Base-by-base conservation (phyloP, 371 early-diverging fungal genomes). In the Rhizopus microsporus region DNA sequence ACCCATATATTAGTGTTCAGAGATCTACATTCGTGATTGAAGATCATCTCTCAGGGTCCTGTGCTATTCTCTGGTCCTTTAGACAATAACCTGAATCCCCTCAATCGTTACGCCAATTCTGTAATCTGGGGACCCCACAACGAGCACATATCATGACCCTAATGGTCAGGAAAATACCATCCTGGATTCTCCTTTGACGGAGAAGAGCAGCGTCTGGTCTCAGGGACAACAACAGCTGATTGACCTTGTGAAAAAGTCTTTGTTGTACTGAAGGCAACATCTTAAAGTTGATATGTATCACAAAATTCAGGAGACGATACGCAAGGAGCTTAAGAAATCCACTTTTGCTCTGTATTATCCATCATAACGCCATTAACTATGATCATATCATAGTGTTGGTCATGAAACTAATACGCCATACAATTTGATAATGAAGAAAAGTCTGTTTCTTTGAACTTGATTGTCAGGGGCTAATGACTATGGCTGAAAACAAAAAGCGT, bases 221-320 rank as follows among this genome's bases (percentile, higher is more conserved):
- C 86, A 93, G 42, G 97, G 97, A 4, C 91, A 96, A 61, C 80
- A 90, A 16, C 96, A 96, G 72, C 73, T 96, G 65, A 86, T 96
- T 65, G 86, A 89, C 12, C 69, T 95, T 40, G 71, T 95, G 38
- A 84, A 86, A 61, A 82, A 82, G 46, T 80, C 89, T 16, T 64
- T 82, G 46, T 78, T 90, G 54, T 89, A 94, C 37, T 79, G 95
- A 34, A 94, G 65, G 90, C 94, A 0, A 93, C 94, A 0, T 83
- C 93, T 0, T 85, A 94, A 94, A 60, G 72, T 84, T 56, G 83
- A 82, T 23, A 86, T 91, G 2, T 92, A 93, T 54, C 77, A 84
- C 37, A 64, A 80, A 65, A 91, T 94, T 59, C 93, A 92, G 59
- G 62, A 80, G 52, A 93, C 92, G 3, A 94, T 96, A 56, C 83